These are phyloP conservation scores for Castanea mollissima DNA, from an alignment of 306 rosid genomes.

Conservation along the genomic window DNA sequence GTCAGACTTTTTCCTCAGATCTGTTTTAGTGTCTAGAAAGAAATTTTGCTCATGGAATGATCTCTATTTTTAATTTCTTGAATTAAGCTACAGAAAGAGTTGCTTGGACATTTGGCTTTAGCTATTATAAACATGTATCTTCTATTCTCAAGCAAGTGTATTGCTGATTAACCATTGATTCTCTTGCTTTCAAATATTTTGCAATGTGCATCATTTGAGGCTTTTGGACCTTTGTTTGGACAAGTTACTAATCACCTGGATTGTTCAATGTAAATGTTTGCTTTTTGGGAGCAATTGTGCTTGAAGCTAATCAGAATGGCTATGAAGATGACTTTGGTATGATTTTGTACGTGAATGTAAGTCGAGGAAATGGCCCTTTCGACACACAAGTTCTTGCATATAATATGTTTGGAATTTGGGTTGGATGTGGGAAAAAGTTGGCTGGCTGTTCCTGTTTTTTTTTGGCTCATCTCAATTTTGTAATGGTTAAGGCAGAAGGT, in stretches of 20 bases:
- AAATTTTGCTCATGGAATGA: neutral
- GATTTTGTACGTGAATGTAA: neutral
- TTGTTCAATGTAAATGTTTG: neutral
- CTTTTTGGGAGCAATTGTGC: neutral
- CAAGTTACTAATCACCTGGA: neutral
- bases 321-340: neutral
- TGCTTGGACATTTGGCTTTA: too few species aligned
- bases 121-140: neutral
- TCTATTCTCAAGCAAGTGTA: neutral
- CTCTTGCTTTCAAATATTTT: neutral
- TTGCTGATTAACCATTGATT: neutral
- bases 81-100: neutral
- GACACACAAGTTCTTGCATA: neutral
- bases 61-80: neutral
- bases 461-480: neutral
- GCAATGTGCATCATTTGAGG: neutral
- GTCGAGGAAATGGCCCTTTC: neutral
- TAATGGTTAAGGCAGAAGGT: neutral
- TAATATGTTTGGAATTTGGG: neutral
- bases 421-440: neutral
- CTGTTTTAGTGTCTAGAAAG: conserved; percentile 5
- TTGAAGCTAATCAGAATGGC: neutral
- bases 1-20: conserved; percentile 8
- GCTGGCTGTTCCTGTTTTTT: neutral
- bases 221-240: neutral